Base-by-base conservation (phyloP, 2,329 filamentous ascomycete genomes). In the Curvularia sp. region DNA sequence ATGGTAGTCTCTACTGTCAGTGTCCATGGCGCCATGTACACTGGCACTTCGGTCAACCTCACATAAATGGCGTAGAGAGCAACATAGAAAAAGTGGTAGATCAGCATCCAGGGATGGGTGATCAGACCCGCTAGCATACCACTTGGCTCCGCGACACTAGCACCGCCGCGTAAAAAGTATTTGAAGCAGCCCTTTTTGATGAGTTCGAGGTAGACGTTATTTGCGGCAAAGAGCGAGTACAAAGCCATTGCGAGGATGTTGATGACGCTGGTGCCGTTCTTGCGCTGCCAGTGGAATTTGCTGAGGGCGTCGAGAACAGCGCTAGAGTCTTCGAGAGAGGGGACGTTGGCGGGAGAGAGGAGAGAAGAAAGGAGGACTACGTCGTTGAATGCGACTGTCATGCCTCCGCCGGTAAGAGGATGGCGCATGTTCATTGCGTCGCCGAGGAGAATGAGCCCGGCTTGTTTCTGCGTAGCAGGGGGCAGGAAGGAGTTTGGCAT, bases 401-500 rank as follows among this genome's bases (percentile, higher is more conserved):
- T 99, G 69, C 95, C 95, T 65, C 95, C 95, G 52, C 95, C 95
- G 0, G 95, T 99, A 12, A 99, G 84, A 1, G 95, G 95, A 79
- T 99, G 95, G n/a, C 95, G 91, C 95, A 99, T 99, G 81, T 99
- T 99, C 84, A 96, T 89, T 13, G 95, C 94, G 75, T 99, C 95
- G 58, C 95, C 95, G 8, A 98, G 84, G 34, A 99, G 82, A 48
- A 97, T 83, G 59, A 97, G 80, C 3, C 92, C 92, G 1, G 87
- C 86, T 10, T 85, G 84, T 43, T 83, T 85, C 73, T 91, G 90
- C 59, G 90, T 90, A 0, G 87, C 85, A 0, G 95, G 87, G 5
- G 95, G 93, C 2, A 99, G 86, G 83, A 91, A 99, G 60, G 90
- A 94, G 79, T 98, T 99, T 51, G 95, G 95, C 95, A 99, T 99